A percentile compares a stretch with the other conserved stretches of the same genome.
Conservation (phyloP, 2,329 filamentous ascomycete species). For the Lecanosticta acicola region DNA sequence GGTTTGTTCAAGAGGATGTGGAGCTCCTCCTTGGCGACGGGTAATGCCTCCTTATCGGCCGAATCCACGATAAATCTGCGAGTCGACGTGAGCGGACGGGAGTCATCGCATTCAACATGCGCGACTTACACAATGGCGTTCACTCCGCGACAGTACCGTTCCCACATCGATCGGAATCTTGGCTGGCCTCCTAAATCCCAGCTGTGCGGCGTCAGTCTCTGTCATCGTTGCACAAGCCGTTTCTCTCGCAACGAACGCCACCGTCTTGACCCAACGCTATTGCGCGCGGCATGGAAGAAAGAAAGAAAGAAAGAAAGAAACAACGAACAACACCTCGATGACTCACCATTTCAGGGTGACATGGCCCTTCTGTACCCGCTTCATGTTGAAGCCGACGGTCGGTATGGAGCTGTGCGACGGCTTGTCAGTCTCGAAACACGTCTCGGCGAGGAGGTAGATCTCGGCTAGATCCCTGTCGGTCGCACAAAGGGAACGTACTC, state of each 20-base stretch:
- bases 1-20: constrained; percentile 82
- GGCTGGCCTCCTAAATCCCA: constrained; percentile 98
- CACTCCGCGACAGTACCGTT: constrained; percentile 94
- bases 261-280: background rate
- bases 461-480: constrained; percentile 18
- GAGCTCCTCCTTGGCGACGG: constrained; percentile 84
- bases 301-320: background rate
- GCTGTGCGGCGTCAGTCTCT: constrained; percentile 39
- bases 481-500: constrained; percentile 62
- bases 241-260: background rate
- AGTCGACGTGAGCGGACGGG: constrained; percentile 2
- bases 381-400: constrained; percentile 98
- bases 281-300: background rate
- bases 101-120: background rate
- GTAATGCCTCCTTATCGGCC: constrained; percentile 73
- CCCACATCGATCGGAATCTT: constrained; percentile 97
- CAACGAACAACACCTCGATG: background rate
- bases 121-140: constrained; percentile 78
- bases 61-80: constrained; percentile 89
- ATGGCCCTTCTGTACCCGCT: constrained; percentile 94
- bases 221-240: background rate
- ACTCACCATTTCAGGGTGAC: constrained; percentile 88
- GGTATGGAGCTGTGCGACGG: constrained; percentile 74
- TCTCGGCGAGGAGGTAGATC: constrained; percentile 12
- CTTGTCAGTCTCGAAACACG: constrained; percentile 28